Evolutionary conservation across 768 basidiomycete species (phyloP).

Genomic region (Tricholoma bakamatsutake): DNA sequence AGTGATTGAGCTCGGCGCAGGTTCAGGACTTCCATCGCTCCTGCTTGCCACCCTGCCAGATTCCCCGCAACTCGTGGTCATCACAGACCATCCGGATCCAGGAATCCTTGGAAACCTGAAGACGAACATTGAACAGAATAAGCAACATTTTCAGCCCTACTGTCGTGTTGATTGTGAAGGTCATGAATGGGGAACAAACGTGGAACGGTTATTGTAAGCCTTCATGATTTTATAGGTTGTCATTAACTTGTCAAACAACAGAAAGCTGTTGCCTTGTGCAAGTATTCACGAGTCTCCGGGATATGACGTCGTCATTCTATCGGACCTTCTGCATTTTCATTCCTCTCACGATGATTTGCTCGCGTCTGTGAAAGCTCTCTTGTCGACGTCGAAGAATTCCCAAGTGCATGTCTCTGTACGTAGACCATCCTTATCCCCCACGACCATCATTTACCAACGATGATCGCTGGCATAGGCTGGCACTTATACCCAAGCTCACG

Average conservation of each 20-base stretch:
- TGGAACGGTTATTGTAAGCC: slow-evolving; percentile 41
- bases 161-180: slow-evolving; percentile 42
- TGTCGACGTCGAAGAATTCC: slow-evolving; percentile 34
- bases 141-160: slow-evolving; percentile 22
- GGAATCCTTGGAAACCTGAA: slow-evolving; percentile 52
- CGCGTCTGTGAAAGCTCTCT: slow-evolving; percentile 41
- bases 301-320: slow-evolving; percentile 61
- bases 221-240: background rate
- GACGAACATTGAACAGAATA: slow-evolving; percentile 50
- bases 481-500: slow-evolving; percentile 47
- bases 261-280: slow-evolving; percentile 14
- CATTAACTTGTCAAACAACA: slow-evolving; percentile 1
- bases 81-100: slow-evolving; percentile 67
- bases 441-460: background rate
- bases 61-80: slow-evolving; percentile 48
- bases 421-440: background rate
- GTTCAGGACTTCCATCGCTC: slow-evolving; percentile 62
- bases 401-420: slow-evolving; percentile 51
- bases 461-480: slow-evolving; percentile 36
- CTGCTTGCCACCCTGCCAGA: slow-evolving; percentile 40
- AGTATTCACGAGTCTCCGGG: slow-evolving; percentile 14
- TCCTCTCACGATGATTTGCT: slow-evolving; percentile 53
- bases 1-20: slow-evolving; percentile 73
- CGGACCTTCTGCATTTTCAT: slow-evolving; percentile 69
- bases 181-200: slow-evolving; percentile 63